Percentiles rank a stretch among this genome's conserved stretches.
Evolutionary conservation across 257 asterid species (phyloP).

Genomic region (Agastache rugosa): DNA sequence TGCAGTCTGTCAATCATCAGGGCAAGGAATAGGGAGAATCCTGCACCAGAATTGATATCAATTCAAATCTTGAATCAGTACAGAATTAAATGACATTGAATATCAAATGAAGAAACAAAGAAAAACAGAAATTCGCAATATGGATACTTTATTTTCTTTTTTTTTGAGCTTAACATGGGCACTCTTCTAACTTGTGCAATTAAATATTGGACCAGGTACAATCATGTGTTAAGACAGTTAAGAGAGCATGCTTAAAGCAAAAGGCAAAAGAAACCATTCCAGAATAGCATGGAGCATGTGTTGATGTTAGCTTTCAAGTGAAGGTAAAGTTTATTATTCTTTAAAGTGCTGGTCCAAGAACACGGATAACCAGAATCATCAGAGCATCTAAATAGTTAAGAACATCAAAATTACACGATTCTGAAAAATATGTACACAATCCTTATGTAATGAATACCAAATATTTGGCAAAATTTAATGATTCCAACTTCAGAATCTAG

Average conservation of each 20-base stretch:
- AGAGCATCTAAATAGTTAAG: neutral
- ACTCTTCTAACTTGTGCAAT: neutral
- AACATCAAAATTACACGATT: neutral
- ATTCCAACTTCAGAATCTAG: constrained; percentile 2
- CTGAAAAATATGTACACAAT: neutral
- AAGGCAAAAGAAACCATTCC: neutral
- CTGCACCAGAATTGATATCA: constrained; percentile 47
- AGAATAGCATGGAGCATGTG: constrained; percentile 28
- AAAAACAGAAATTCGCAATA: neutral
- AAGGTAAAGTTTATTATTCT: constrained; percentile 16
- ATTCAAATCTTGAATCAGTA: neutral
- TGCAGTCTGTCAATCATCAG: constrained; percentile 85
- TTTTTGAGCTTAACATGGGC: neutral
- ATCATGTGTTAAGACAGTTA: constrained; percentile 31
- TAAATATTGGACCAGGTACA: constrained; percentile 25
- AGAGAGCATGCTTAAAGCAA: constrained; percentile 15
- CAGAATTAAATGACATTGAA: neutral
- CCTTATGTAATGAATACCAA: neutral
- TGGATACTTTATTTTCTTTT: neutral
- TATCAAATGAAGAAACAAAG: neutral
- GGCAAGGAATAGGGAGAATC: constrained; percentile 79
- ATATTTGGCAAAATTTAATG: neutral
- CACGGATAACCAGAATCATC: constrained; percentile 8
- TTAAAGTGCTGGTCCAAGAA: constrained; percentile 16
- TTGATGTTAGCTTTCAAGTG: constrained; percentile 10